Evolutionary conservation across 2,329 filamentous ascomycete genomes (phyloP).

Genomic region (Beauveria sp.): DNA sequence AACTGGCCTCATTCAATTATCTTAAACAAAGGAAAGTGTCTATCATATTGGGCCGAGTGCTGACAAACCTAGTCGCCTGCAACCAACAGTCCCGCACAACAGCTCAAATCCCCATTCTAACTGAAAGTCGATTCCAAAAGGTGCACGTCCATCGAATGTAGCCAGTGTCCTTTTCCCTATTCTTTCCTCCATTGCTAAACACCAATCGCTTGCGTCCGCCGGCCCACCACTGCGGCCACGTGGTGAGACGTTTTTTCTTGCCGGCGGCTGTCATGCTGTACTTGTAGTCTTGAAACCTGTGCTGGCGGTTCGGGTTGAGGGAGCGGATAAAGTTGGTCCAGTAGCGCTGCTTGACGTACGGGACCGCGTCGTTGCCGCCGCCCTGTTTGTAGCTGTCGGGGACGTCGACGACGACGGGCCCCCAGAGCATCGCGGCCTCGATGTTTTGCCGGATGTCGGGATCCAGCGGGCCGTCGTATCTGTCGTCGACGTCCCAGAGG

Average conservation of each 20-base stretch:
- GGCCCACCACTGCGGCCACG: neutral
- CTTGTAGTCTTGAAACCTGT: neutral
- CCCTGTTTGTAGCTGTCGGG: constrained; percentile 49
- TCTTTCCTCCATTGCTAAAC: neutral
- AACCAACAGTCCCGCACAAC: neutral
- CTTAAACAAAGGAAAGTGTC: neutral
- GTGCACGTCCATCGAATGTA: neutral
- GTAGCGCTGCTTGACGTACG: constrained; percentile 59
- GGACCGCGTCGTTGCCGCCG: constrained; percentile 47
- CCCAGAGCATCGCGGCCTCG: constrained; percentile 62
- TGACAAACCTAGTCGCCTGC: neutral
- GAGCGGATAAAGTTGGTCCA: constrained; percentile 66
- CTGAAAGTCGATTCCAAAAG: neutral
- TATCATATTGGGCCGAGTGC: no score
- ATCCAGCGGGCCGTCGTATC: constrained; percentile 41
- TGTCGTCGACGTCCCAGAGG: constrained; percentile 60
- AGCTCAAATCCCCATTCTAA: neutral
- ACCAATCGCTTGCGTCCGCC: neutral
- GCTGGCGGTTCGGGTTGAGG: constrained; percentile 53
- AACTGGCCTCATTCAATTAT: no score
- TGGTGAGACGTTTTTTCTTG: neutral
- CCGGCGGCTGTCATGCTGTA: neutral
- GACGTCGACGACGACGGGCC: constrained; percentile 39
- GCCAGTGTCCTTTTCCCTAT: neutral
- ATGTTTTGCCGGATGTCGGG: constrained; percentile 60